Base-by-base conservation (phyloP, 2,329 filamentous ascomycete species). In the Fusarium sp. region DNA sequence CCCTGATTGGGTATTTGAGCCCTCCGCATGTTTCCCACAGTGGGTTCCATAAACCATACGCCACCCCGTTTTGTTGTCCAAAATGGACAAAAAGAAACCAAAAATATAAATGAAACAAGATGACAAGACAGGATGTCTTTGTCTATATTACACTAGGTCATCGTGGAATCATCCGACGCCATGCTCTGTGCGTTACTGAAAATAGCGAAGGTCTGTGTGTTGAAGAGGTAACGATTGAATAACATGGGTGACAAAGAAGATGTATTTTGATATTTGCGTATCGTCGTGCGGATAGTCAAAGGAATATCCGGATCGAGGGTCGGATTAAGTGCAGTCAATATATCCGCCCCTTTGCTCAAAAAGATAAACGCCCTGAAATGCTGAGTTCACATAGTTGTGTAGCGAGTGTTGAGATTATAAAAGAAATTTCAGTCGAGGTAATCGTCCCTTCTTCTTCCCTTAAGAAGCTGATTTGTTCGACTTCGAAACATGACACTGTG, bases 101-200 rank as follows among this genome's bases (percentile, higher is more conserved):
- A 73, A 55, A 66, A 51, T 63, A 59, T 63, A 71, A 70, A 56
- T 58, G 64, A 72, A 70, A 70, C 51, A 73, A 55, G 65, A 47
- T 67, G 57, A 70, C 61, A 60, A 72, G 62, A 55, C 65, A 16
- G 22, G 40, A 60, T 55, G 69, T 52, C 65, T 68, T 73, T 63
- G 61, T 73, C 74, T 76, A 75, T 71, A 76, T 76, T 76, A 75
- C 71, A 76, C 66, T 75, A 72, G 63, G 68, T 68, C 61, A 63
- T 74, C 64, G 50, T 60, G 56, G 58, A 59, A 64, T 66, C 68
- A 49, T 70, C 70, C 60, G 66, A 75, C 73, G 71, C 74, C 74
- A 65, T 58, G 63, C 74, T 68, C 72, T 76, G 73, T 75, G 73
- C 50, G 70, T 68, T 73, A 64, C 60, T 66, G 63, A 68, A 59